Conservation (phyloP, 305 asterid species). For the Rubia balearica region DNA sequence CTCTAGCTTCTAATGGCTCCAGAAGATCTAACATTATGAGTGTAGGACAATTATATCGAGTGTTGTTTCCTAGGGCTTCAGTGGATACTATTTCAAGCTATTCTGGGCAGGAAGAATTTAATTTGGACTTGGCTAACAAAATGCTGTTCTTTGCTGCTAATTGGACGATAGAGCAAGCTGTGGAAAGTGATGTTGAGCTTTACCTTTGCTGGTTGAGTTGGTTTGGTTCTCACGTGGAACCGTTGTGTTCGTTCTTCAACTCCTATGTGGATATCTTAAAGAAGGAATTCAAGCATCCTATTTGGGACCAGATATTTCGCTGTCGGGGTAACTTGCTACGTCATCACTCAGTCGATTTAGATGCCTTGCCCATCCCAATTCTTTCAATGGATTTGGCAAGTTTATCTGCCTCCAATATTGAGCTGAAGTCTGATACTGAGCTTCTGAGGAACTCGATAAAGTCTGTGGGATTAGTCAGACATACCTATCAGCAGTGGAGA, state of each 20-base stretch:
- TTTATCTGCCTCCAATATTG: slow-evolving; percentile 32
- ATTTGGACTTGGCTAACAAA: slow-evolving; percentile 39
- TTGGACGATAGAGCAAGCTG: slow-evolving; percentile 88
- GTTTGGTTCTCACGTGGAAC: slow-evolving; percentile 52
- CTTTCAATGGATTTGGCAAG: slow-evolving; percentile 47
- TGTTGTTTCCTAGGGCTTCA: slow-evolving; percentile 42
- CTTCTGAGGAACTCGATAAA: slow-evolving; percentile 44
- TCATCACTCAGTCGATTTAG: slow-evolving; percentile 24
- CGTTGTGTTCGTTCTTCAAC: slow-evolving; percentile 40
- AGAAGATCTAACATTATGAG: slow-evolving; percentile 43
- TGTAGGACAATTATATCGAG: slow-evolving; percentile 31
- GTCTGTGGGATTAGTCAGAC: slow-evolving; percentile 53
- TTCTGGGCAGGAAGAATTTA: slow-evolving; percentile 26
- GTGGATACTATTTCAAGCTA: slow-evolving; percentile 21
- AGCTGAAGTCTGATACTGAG: slow-evolving; percentile 26
- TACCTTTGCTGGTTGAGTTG: slow-evolving; percentile 73
- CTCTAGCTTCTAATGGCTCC: slow-evolving; percentile 25
- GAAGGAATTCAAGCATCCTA: slow-evolving; percentile 57
- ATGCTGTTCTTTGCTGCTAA: slow-evolving; percentile 71
- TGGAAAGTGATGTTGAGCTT: slow-evolving; percentile 57
- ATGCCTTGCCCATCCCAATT: slow-evolving; percentile 32
- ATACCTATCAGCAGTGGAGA: slow-evolving; percentile 72
- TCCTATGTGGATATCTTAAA: slow-evolving; percentile 42
- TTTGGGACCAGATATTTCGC: slow-evolving; percentile 55
- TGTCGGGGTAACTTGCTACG: slow-evolving; percentile 39